Conservation (phyloP, 164 flowering plant genomes). For the Vitis cinerea region DNA sequence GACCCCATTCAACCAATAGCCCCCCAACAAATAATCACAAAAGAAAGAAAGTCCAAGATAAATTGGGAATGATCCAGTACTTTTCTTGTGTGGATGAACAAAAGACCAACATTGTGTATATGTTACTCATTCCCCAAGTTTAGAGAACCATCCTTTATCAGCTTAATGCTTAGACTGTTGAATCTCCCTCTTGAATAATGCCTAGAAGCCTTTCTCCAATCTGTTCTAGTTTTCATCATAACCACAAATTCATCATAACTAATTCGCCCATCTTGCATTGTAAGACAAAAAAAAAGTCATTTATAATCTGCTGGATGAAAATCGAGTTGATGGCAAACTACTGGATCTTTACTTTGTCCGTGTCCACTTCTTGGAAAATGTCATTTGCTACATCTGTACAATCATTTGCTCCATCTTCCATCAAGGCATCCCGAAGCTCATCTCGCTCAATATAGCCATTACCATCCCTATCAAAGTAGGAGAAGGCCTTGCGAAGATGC, state of each 20-base stretch:
- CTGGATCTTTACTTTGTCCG: constrained; percentile 63
- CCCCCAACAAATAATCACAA: constrained; percentile 28
- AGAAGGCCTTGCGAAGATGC: constrained; percentile 81
- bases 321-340: background rate
- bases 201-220: too few species aligned
- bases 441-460: constrained; percentile 78
- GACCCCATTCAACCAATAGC: constrained; percentile 11
- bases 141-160: too few species aligned
- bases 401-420: constrained; percentile 74
- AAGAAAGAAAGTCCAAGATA: constrained; percentile 14
- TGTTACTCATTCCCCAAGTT: too few species aligned
- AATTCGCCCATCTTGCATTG: constrained; percentile 75
- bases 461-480: constrained; percentile 76
- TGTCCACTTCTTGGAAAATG: constrained; percentile 89
- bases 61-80: constrained; percentile 6
- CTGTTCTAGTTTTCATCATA: constrained; percentile 98
- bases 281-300: background rate
- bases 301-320: background rate
- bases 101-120: constrained; percentile 4
- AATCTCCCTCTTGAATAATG: too few species aligned
- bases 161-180: too few species aligned
- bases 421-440: constrained; percentile 71
- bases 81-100: constrained; percentile 8
- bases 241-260: constrained; percentile 91
- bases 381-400: constrained; percentile 69